phyloP scores from a whole-genome alignment of 2,329 filamentous ascomycete genomes.

The Aspergillus aculeatus region DNA sequence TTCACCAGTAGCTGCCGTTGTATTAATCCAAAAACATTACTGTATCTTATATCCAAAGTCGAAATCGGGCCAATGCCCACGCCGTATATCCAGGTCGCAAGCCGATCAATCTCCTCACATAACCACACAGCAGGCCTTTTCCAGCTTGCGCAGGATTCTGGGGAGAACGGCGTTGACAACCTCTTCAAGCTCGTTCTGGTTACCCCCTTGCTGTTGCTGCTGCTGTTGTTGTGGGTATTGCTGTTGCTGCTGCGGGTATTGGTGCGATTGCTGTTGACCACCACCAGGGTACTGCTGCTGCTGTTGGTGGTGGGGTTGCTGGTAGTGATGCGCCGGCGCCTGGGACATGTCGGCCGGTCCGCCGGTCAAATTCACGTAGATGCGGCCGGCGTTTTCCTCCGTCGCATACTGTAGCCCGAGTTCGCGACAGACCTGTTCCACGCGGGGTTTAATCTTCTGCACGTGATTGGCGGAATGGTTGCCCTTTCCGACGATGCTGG shows the following conservation, averaged over 20 bases:
- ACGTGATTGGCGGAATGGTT: constrained; percentile 80
- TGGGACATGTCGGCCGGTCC: constrained; percentile 56
- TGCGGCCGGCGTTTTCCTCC: constrained; percentile 84
- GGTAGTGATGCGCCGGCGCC: constrained; percentile 31
- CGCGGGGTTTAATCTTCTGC: constrained; percentile 93
- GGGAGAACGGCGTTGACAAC: constrained; percentile 61
- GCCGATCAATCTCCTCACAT: constrained; percentile 55
- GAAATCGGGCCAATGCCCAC: not conserved
- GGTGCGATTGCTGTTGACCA: constrained; percentile 18
- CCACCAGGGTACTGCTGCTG: constrained; percentile 43
- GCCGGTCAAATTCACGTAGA: constrained; percentile 83
- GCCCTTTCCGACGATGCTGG: constrained; percentile 84
- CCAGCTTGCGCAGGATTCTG: constrained; percentile 62
- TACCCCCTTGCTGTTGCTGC: constrained; percentile 48
- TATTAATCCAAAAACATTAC: not conserved
- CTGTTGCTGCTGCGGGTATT: constrained; percentile 38
- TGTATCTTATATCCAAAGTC: not conserved
- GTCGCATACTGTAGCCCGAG: constrained; percentile 78
- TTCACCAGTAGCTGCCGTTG: no score
- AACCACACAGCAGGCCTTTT: constrained; percentile 69
- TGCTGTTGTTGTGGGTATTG: constrained; percentile 42
- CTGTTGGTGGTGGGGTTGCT: constrained; percentile 43
- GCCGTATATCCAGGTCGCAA: not conserved
- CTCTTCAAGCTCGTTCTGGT: constrained; percentile 59
- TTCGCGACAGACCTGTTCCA: constrained; percentile 82